Evolutionary conservation across 2,329 filamentous ascomycete species (phyloP), one percentile per base, ranked within the genome.

Genomic region (Madurella fahalii): DNA sequence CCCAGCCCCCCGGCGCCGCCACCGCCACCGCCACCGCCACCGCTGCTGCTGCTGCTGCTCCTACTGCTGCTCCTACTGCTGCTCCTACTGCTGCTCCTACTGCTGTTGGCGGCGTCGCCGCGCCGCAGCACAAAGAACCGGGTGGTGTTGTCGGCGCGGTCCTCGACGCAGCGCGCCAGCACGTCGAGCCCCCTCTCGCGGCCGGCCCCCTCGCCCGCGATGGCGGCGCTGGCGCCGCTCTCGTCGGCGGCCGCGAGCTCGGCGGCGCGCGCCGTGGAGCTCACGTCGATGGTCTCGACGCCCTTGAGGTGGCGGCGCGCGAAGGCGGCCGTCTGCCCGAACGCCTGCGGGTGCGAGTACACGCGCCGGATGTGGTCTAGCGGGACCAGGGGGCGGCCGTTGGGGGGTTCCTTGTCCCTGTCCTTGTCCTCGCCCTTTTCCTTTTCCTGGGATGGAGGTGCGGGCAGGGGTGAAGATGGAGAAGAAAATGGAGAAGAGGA

Each of bases 271-370:
- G 87, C 92, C 5, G 94, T 99, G 30, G 88, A 94, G 57, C 85
- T 87, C 42, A 90, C 86, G 67, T 97, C 92, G 56, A 93, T 82
- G 50, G 85, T 80, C 73, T 95, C 90, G n/a, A 86, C 78, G 43
- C 82, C 82, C 62, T 84, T 85, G 58, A 96, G 81, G 64, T 89
- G 77, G 30, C 77, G 75, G 9, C 79, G 76, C 25, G 96, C 80
- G 71, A 96, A 96, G 9, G 68, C 71, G 43, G 85, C 84, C 71
- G 92, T 96, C 73, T 99, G 94, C 25, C 91, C 91, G 77, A 94
- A 96, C 30, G 91, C 94, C 72, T 99, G 94, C 9, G 93, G 92
- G 71, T 99, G 94, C 20, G 90, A 94, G 74, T 96, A 95, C 40
- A 99, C 72, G 65, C 86, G 86, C 63, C 79, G 81, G 65, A 97